Base-by-base conservation (phyloP, 306 rosid species). In the Ormosia semicastrata region DNA sequence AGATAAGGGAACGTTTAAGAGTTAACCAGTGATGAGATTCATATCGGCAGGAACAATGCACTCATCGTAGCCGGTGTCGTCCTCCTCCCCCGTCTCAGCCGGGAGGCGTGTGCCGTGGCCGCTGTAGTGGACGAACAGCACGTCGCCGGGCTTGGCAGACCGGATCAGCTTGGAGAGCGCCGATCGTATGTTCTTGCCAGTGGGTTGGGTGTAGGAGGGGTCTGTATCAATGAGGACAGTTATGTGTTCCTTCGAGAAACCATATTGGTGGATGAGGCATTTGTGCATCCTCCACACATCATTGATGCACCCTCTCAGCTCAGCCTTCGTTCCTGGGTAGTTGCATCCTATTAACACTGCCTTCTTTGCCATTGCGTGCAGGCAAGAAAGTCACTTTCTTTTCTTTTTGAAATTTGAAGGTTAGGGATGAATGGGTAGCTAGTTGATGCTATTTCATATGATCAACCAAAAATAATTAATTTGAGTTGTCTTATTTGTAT, bases 31-130 rank as follows among this genome's bases (percentile, higher is more conserved):
- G 86, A 94, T 92, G 82, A 92, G 97, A 81, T 94, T 94, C 97
- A 94, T 91, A 86, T 94, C 92, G 2, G 73, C 37, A n/a, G 98
- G 97, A 76, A 91, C 97, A 73, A 91, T 87, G 88, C 97, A 92
- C 82, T 94, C 98, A 62, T 91, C 98, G 47, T 88, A 94, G 64
- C 97, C 97, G 0, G 98, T 92, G 39, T 90, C 89, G 7, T 91
- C 94, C 0, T 85, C 91, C 30, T 94, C 92, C 10, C 94, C 94
- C 0, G 89, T 83, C 87, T 92, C 97, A 0, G 96, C 93, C 0
- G 97, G 97, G 6, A 94, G 97, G 65, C 97, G 97, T 0, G 97
- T 90, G 41, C 97, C 97, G 40, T 92, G 97, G n/a, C 98, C 97
- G 6, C 94, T 88, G 73, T 89, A 92, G 76, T 89, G 97, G 6